Base-by-base conservation (phyloP, 257 asterid species). In the Gynochthodes officinalis region DNA sequence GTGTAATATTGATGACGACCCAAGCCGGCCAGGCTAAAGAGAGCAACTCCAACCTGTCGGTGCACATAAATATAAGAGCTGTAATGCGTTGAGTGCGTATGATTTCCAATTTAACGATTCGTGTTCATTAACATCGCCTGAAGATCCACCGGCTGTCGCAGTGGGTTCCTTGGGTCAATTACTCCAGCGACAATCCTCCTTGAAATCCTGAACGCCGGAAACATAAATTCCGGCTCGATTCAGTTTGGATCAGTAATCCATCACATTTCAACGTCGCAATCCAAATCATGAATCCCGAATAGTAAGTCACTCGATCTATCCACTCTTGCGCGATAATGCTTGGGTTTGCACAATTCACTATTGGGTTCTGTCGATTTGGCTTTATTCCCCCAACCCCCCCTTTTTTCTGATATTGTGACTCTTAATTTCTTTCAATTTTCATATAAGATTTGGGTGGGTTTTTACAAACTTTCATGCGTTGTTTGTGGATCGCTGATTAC, bases 251-350 rank as follows among this genome's bases (percentile, higher is more conserved):
- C 69, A 72, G 30, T 52, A 28, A 7, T 27, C 63, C 28, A 19
- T 33, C 53, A 40, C 27, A 25, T 21, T 63, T 55, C 49, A n/a
- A 7, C 67, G 30, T 48, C 53, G 33, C 64, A 37, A 23, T 60
- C 64, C 42, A 48, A 67, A 77, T 70, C 82, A 80, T 80, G 84
- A 80, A 77, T 80, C 74, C 84, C 13, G 84, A 80, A 70, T 80
- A 80, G 84, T 80, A 83, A 81, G 78, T n/a, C 80, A 4, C 21
- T 30, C 74, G 55, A 53, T 80, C 80, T 78, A 32, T 33, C 11
- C 28, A 23, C n/a, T 18, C 49, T 39, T 58, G 37, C 23, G 10
- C 21, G 40, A 37, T n/a, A 14, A 61, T 46, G 28, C 6, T 59
- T 14, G 71, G 42, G 57, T 28, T 39, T 66, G 64, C 35, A 35